These are phyloP conservation scores for Diaporthe sp. DNA, from an alignment of 2,329 filamentous ascomycete genomes.

Conservation along the genomic window DNA sequence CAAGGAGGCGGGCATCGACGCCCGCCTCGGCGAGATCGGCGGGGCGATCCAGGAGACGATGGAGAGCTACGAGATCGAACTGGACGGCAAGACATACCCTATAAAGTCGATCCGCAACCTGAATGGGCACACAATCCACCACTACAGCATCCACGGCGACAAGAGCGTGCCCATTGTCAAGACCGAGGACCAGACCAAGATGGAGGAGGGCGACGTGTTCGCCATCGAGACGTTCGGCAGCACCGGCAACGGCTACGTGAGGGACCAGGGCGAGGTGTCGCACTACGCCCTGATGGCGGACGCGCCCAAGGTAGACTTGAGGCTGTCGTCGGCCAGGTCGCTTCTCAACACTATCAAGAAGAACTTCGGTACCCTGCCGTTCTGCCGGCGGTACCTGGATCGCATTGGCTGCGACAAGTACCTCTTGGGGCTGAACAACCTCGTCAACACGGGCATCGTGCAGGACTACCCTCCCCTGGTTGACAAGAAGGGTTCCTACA, in stretches of 20 bases:
- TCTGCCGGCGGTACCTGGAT: conserved; percentile 91
- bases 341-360: conserved; percentile 92
- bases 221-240: conserved; percentile 97
- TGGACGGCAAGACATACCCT: conserved; percentile 82
- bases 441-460: conserved; percentile 86
- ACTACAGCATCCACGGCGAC: conserved; percentile 90
- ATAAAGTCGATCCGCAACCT: conserved; percentile 90
- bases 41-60: conserved; percentile 89
- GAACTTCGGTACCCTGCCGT: conserved; percentile 94
- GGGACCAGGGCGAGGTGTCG: conserved; percentile 90
- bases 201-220: conserved; percentile 97
- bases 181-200: conserved; percentile 88
- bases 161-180: conserved; percentile 97
- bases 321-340: conserved; percentile 85
- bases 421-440: conserved; percentile 89
- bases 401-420: conserved; percentile 96
- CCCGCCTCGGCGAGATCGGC: conserved; percentile 87
- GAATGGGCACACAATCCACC: conserved; percentile 90
- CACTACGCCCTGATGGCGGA: conserved; percentile 86
- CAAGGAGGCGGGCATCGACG: conserved; percentile 92
- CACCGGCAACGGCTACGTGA: conserved; percentile 89
- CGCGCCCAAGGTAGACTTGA: conserved; percentile 80
- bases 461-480: conserved; percentile 91
- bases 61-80: conserved; percentile 92
- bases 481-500: conserved; percentile 95